Evolutionary conservation across 495 filamentous ascomycete genomes (phyloP), one percentile per base, ranked within the genome.

Genomic region (Xylaria telfairii): DNA sequence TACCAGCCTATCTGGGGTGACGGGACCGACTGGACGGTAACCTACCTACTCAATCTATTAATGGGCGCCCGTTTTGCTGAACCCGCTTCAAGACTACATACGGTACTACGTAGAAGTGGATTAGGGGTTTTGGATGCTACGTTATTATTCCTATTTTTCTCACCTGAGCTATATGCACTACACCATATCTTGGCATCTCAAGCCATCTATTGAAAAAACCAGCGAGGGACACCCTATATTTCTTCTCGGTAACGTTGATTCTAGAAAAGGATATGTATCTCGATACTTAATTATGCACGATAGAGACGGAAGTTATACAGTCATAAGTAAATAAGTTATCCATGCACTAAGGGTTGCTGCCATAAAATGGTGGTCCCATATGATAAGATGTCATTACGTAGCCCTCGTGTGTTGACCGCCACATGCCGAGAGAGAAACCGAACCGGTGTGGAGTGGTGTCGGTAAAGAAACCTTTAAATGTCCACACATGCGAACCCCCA

Each of bases 371-470:
- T 37, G 0, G 30, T 21, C 19, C 54, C 15, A 21, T 9, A 10
- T 17, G 37, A 59, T 59, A 19, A 34, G n/a, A 37, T 37, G 4
- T 34, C 32, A 59, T 62, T 61, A 12, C 37, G 44, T 49, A 19
- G 42, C 9, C 19, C 12, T 34, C 44, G 24, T 5, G 24, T 5
- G 9, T 21, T 24, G 44, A 65, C 13, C 42, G 15, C 62, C 62
- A 65, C 62, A 12, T 51, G 44, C 62, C 61, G 61, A 64, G 42
- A n/a, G 6, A 42, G 4, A 44, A 30, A 47, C 37, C 32, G 24
- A 64, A 64, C 37, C 34, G 37, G 7, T 39, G 59, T 32, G 28
- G 59, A 62, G 37, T 15, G 34, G 6, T 13, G 59, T 59, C 32
- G 17, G 32, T 59, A 42, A 39, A 26, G 32, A 17, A 59, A 54